phyloP scores from a whole-genome alignment of 306 rosid species.

The Cucurbita ficifolia region DNA sequence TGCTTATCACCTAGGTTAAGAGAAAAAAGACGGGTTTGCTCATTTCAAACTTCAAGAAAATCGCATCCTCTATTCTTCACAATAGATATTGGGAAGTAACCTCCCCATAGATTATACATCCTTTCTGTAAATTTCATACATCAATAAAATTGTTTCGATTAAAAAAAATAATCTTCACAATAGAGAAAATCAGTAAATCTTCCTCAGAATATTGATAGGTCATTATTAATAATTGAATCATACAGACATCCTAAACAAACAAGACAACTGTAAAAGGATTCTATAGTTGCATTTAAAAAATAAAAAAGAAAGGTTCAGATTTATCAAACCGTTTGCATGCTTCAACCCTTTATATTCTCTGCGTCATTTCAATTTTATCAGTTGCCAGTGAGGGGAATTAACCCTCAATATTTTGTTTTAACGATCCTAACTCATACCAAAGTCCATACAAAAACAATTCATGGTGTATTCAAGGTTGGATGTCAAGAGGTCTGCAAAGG shows the following conservation, averaged over 20 bases:
- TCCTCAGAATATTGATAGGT: neutral
- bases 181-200: neutral
- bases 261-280: neutral
- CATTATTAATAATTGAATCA: neutral
- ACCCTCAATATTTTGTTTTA: neutral
- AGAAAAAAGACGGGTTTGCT: neutral
- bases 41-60: neutral
- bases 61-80: neutral
- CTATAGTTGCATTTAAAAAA: neutral
- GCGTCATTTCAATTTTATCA: neutral
- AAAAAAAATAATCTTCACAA: neutral
- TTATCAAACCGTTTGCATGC: neutral
- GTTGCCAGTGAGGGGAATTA: neutral
- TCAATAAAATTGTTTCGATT: no score
- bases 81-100: neutral
- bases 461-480: neutral
- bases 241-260: neutral
- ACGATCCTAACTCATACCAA: neutral
- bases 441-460: neutral
- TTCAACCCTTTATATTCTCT: neutral
- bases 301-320: neutral
- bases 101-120: no score
- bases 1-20: slow-evolving; percentile 66
- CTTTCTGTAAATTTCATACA: no score
- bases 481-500: neutral